phyloP scores from a whole-genome alignment of 352 stramenopile species.

The Phytophthora pini region DNA sequence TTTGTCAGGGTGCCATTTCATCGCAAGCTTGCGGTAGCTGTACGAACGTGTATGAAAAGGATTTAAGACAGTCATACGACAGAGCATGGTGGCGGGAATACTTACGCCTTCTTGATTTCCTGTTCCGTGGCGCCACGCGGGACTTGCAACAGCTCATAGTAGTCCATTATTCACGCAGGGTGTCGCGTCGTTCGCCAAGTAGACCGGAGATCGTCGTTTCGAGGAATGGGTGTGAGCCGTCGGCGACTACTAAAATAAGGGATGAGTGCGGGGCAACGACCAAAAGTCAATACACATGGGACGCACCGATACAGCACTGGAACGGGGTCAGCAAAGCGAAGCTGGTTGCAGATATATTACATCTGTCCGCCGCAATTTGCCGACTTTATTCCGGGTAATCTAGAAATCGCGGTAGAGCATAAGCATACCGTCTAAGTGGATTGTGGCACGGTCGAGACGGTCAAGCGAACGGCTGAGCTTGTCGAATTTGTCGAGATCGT shows the following conservation, averaged over 20 bases:
- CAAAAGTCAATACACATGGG: constrained; percentile 4
- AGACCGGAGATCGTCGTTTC: constrained; percentile 27
- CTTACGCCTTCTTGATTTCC: constrained; percentile 94
- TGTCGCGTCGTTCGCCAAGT: not conserved
- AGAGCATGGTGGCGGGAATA: not conserved
- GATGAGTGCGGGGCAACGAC: constrained; percentile 7
- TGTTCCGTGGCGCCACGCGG: constrained; percentile 74
- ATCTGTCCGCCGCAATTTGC: constrained; percentile 25
- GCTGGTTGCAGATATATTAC: constrained; percentile 40
- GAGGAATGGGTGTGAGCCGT: constrained; percentile 20
- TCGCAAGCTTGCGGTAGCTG: constrained; percentile 93
- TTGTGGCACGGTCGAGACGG: constrained; percentile 80
- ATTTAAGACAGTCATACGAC: not conserved
- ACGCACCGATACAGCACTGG: constrained; percentile 7
- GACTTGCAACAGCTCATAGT: constrained; percentile 93
- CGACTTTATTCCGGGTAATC: constrained; percentile 9
- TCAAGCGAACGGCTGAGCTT: constrained; percentile 86
- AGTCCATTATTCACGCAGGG: constrained; percentile 63
- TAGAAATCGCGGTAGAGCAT: constrained; percentile 92
- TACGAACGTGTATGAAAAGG: no score
- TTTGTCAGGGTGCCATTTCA: constrained; percentile 97
- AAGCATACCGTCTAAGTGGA: constrained; percentile 88
- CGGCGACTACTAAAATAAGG: constrained; percentile 24
- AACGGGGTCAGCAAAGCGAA: constrained; percentile 21
- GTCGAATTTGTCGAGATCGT: constrained; percentile 89